Percentiles rank a stretch among this genome's conserved stretches.
Conservation (phyloP, 2,329 filamentous ascomycete genomes). For the Penicillium sp. region DNA sequence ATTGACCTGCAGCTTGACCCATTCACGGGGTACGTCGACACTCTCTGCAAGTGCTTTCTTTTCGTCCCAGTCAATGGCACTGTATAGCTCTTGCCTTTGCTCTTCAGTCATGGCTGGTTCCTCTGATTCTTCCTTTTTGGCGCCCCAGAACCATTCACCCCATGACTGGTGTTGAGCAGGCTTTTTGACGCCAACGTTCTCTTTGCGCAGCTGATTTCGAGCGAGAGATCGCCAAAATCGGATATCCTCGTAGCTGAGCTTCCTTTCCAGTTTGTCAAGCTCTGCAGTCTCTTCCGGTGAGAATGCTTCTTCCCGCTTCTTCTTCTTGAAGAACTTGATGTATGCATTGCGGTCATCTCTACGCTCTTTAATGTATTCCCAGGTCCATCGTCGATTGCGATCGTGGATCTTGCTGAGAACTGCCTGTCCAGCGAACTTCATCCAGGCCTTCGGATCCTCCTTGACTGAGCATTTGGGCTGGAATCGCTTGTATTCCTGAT, state of each 20-base stretch:
- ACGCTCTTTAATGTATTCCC: conserved; percentile 91
- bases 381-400: conserved; percentile 87
- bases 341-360: conserved; percentile 86
- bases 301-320: conserved; percentile 70
- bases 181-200: conserved; percentile 86
- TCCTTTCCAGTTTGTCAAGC: conserved; percentile 75
- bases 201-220: conserved; percentile 90
- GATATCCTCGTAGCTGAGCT: conserved; percentile 89
- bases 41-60: conserved; percentile 85
- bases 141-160: conserved; percentile 89
- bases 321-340: conserved; percentile 95
- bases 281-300: conserved; percentile 70
- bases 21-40: conserved; percentile 86
- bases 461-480: conserved; percentile 83
- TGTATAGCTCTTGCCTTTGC: conserved; percentile 93
- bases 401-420: conserved; percentile 94
- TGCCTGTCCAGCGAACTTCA: conserved; percentile 85
- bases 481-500: conserved; percentile 93
- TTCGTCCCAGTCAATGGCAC: conserved; percentile 98
- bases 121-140: conserved; percentile 70
- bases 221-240: conserved; percentile 96
- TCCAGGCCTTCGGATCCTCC: conserved; percentile 89
- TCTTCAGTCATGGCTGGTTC: conserved; percentile 90
- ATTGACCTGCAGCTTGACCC: conserved; percentile 88
- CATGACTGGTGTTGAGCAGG: conserved; percentile 74